These are phyloP conservation scores for Chaetothyriales sp. DNA, from an alignment of 2,329 filamentous ascomycete genomes.

Conservation along the genomic window DNA sequence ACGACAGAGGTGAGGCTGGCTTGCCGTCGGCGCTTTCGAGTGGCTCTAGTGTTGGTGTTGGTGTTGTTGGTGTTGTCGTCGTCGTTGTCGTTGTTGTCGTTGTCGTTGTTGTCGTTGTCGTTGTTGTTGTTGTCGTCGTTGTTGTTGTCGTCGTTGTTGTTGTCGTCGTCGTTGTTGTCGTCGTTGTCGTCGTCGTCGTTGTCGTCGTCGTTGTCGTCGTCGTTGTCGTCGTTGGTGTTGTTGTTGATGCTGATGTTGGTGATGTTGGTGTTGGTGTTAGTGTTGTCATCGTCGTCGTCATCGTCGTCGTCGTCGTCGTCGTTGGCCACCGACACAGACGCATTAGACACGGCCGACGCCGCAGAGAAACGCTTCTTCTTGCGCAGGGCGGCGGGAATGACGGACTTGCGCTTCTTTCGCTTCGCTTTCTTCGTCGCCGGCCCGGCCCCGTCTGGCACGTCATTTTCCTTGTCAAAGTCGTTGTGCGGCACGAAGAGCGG, in stretches of 20 bases:
- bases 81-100: background rate
- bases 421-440: constrained; percentile 18
- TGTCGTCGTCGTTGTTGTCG: constrained; percentile 4
- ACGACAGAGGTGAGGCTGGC: background rate
- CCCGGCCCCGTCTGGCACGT: background rate
- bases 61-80: background rate
- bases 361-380: constrained; percentile 6
- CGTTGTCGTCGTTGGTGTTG: background rate
- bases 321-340: background rate
- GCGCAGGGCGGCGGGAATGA: constrained; percentile 1
- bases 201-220: background rate
- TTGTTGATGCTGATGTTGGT: background rate
- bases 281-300: background rate
- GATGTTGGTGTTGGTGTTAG: background rate
- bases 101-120: no score
- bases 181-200: background rate
- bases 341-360: background rate
- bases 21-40: background rate
- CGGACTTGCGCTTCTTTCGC: constrained; percentile 31
- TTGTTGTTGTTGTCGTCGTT: no score
- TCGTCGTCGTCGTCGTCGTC: background rate
- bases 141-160: background rate
- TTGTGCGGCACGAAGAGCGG: constrained; percentile 32
- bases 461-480: constrained; percentile 25
- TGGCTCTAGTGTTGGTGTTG: background rate